Base-by-base conservation (phyloP, 208 protist species). In the Polymyxa betae region DNA sequence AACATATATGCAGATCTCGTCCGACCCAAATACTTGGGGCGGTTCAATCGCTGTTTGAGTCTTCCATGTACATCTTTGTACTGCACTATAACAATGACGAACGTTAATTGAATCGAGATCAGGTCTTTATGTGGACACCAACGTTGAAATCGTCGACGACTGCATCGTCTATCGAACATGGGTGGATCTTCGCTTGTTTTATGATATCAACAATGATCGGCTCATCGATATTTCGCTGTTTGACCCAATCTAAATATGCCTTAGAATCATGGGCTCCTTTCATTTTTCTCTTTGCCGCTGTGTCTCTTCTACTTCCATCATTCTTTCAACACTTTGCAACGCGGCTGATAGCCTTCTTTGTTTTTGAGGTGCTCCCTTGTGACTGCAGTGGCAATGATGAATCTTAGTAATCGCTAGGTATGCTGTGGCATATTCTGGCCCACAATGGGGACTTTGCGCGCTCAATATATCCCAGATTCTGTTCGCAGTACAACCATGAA, bases 111-210 rank as follows among this genome's bases (percentile, higher is more conserved):
- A 60, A 60, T 60, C 12, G 24, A 29, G 49, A 5, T 29, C 24
- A 60, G 49, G 49, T 60, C 49, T 94, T 93, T 89, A 90, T 92
- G 40, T 94, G 92, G 92, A 94, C 92, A 38, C 92, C 92, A 0
- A 45, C 88, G 16, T 43, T n/a, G 77, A 49, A 38, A 0, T 0
- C 0, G 29, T 49, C 16, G 43, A n/a, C n/a, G n/a, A 0, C 35
- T 16, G 87, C 52, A 78, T 45, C 29, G 82, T 82, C 40, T 82
- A 68, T 89, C 29, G 16, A 89, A 29, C 88, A 89, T 45, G 92
- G 92, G 10, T 40, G 87, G 68, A 90, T 93, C 90, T 93, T 93
- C 68, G 72, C 92, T 35, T 46, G 29, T 88, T 93, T 93, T 90
- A 93, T 93, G 92, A 52, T 91, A 38, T 43, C 10, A 77, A 68